These are phyloP conservation scores for Corymbia calophylla DNA, from an alignment of 441 rosid genomes.

Conservation along the genomic window DNA sequence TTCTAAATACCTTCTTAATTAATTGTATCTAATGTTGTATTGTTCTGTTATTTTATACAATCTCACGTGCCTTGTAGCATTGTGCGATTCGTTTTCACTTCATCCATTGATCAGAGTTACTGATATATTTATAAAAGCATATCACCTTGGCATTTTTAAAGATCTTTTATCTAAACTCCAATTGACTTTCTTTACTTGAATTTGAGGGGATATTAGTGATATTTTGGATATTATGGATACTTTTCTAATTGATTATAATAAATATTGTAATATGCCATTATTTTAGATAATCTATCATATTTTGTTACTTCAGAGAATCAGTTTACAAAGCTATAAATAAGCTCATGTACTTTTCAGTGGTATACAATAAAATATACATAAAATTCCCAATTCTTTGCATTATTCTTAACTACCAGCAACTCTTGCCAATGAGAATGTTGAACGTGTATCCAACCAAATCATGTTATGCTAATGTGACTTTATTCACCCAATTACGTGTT, in stretches of 20 bases:
- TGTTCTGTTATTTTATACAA: background rate
- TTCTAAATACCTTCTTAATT: background rate
- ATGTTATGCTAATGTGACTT: background rate
- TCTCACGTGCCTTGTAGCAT: background rate
- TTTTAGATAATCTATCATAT: background rate
- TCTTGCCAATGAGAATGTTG: background rate
- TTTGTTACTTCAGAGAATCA: background rate
- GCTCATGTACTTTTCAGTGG: background rate
- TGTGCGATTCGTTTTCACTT: background rate
- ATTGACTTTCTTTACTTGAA: background rate
- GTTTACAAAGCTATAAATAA: background rate
- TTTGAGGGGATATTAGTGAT: background rate
- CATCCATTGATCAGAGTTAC: background rate
- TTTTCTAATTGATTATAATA: background rate
- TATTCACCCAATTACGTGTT: background rate
- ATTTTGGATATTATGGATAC: background rate
- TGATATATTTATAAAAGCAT: background rate
- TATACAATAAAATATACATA: background rate
- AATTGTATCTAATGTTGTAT: background rate
- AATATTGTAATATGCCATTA: background rate
- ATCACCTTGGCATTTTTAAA: background rate
- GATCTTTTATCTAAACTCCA: background rate
- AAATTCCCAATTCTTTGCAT: background rate
- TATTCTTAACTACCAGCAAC: background rate
- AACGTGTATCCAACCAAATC: background rate